Evolutionary conservation across 305 asterid species (phyloP).

Genomic region (Fraxinus baroniana): DNA sequence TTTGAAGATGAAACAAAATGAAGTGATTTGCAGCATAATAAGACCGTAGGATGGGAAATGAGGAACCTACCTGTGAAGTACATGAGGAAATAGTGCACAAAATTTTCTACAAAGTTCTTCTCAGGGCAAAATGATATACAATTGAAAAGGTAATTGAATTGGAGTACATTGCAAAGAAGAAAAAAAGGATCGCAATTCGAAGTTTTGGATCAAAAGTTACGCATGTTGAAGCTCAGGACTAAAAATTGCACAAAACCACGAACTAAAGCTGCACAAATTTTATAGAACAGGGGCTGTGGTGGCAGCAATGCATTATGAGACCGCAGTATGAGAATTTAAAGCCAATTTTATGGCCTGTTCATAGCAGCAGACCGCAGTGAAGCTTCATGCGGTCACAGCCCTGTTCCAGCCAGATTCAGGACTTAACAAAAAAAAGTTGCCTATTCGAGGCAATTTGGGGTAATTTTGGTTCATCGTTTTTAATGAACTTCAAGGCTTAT

Average conservation of each 20-base stretch:
- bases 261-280: neutral
- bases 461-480: neutral
- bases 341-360: neutral
- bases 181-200: neutral
- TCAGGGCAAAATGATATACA: neutral
- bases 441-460: neutral
- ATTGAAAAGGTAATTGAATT: neutral
- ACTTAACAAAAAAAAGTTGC: neutral
- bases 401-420: neutral
- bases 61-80: neutral
- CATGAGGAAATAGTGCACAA: neutral
- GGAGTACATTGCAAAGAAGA: neutral
- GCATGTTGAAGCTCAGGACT: neutral
- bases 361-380: neutral
- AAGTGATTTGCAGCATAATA: neutral
- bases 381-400: neutral
- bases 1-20: neutral
- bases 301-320: neutral
- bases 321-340: neutral
- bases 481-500: neutral
- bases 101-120: neutral
- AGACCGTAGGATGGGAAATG: neutral
- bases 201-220: neutral
- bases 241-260: neutral
- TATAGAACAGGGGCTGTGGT: neutral